These are phyloP conservation scores for Fusarium haematococcum DNA, from an alignment of 2,329 filamentous ascomycete genomes.

Conservation along the genomic window DNA sequence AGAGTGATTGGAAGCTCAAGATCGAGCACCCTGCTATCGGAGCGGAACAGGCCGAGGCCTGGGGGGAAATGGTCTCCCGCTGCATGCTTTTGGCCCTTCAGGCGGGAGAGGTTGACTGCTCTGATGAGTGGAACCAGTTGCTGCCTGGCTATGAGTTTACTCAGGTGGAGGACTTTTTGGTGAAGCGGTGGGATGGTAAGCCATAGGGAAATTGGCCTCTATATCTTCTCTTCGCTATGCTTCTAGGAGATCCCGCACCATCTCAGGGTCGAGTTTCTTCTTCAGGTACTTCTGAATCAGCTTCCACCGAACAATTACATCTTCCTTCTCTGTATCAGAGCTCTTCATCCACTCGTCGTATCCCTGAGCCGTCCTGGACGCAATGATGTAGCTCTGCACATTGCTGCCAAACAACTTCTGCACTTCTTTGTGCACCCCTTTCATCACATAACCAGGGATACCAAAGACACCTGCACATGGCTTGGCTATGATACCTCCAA, in stretches of 20 bases:
- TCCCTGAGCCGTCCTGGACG: slow-evolving; percentile 81
- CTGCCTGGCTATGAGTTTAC: slow-evolving; percentile 56
- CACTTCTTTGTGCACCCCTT: slow-evolving; percentile 83
- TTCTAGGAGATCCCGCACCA: not conserved
- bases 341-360: slow-evolving; percentile 71
- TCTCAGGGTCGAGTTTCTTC: not conserved
- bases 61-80: not conserved
- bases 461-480: slow-evolving; percentile 81
- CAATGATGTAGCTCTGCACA: slow-evolving; percentile 82
- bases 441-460: slow-evolving; percentile 84
- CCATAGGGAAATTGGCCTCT: not conserved
- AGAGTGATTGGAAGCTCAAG: slow-evolving; percentile 39
- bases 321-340: slow-evolving; percentile 68
- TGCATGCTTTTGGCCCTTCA: not conserved
- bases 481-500: slow-evolving; percentile 85
- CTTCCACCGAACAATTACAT: slow-evolving; percentile 75
- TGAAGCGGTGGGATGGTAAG: slow-evolving; percentile 31
- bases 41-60: slow-evolving; percentile 26
- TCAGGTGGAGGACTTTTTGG: slow-evolving; percentile 54
- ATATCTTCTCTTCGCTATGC: not conserved
- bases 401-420: slow-evolving; percentile 76
- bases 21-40: slow-evolving; percentile 16
- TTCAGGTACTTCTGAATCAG: not conserved
- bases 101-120: slow-evolving; percentile 46
- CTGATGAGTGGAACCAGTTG: slow-evolving; percentile 56